phyloP scores from a whole-genome alignment of 192 early-diverging fungal species.

The Entomortierella lignicola region DNA sequence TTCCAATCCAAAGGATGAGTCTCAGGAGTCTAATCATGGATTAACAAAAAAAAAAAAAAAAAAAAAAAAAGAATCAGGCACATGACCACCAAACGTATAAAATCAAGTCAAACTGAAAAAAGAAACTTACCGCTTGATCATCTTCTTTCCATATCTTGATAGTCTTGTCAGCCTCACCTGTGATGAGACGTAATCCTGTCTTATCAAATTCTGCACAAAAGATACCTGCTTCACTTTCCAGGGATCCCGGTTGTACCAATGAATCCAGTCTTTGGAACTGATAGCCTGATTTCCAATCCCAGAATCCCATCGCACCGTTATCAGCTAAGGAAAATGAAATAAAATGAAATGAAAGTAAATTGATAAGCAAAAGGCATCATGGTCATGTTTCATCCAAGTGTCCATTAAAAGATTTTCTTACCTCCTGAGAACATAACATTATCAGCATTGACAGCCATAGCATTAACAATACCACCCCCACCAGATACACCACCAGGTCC shows the following conservation, averaged over 20 bases:
- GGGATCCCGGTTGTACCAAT: conserved; percentile 92
- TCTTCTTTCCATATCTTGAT: conserved; percentile 98
- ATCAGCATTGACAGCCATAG: conserved; percentile 89
- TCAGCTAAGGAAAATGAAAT: conserved; percentile 67
- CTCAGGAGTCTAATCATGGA: conserved; percentile 57
- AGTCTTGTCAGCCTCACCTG: conserved; percentile 98
- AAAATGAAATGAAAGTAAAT: not conserved
- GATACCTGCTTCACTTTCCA: conserved; percentile 96
- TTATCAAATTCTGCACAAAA: conserved; percentile 96
- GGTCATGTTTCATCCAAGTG: no score
- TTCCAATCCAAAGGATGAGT: conserved; percentile 68
- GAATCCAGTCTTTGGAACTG: conserved; percentile 94
- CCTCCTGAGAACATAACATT: conserved; percentile 96
- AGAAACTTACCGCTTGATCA: conserved; percentile 70
- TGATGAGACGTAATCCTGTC: conserved; percentile 94
- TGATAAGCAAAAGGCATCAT: no score
- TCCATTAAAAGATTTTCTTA: conserved; percentile 22
- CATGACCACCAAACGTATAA: not conserved
- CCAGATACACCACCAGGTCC: conserved; percentile 87
- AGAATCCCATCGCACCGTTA: conserved; percentile 96
- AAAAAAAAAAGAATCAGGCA: not conserved
- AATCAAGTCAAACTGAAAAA: not conserved
- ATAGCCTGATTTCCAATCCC: conserved; percentile 96
- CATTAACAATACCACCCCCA: conserved; percentile 91
- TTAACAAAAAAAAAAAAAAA: conserved; percentile 9